These are phyloP conservation scores for Gymnopilus junonius DNA, from an alignment of 768 basidiomycete genomes.

Conservation along the genomic window DNA sequence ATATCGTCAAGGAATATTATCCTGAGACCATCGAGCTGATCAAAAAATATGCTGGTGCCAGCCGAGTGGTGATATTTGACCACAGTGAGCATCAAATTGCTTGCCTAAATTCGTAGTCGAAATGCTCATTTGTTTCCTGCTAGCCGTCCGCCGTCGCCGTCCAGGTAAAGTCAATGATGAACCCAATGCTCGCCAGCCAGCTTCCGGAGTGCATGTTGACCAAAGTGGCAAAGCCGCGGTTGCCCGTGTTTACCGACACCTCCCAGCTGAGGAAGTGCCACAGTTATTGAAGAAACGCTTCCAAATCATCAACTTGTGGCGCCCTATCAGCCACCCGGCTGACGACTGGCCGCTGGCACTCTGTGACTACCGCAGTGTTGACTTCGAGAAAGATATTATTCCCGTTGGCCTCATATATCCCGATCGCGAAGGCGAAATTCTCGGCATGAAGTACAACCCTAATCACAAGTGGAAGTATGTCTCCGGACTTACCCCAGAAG, in stretches of 20 bases:
- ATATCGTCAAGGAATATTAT: constrained; percentile 61
- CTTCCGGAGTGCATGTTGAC: constrained; percentile 52
- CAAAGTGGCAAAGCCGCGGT: constrained; percentile 50
- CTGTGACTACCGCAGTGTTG: constrained; percentile 53
- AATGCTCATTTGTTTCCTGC: background rate
- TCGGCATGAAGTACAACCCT: constrained; percentile 47
- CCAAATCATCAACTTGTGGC: constrained; percentile 67
- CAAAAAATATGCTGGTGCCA: constrained; percentile 64
- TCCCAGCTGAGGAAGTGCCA: constrained; percentile 49
- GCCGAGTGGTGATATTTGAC: constrained; percentile 60
- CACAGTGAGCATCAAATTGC: constrained; percentile 50
- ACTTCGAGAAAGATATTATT: constrained; percentile 44
- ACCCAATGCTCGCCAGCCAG: constrained; percentile 48
- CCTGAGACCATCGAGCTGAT: constrained; percentile 61
- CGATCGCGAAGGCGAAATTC: constrained; percentile 55
- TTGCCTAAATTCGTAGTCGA: background rate
- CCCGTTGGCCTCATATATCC: constrained; percentile 51
- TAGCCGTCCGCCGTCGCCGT: constrained; percentile 50
- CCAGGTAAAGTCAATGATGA: constrained; percentile 40
- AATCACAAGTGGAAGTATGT: constrained; percentile 57
- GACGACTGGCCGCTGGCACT: constrained; percentile 55
- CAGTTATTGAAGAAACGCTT: constrained; percentile 51
- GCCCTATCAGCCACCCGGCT: constrained; percentile 53
- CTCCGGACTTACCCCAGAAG: constrained; percentile 48
- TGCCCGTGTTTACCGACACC: constrained; percentile 52